These are phyloP conservation scores for Pilaira anomala DNA, from an alignment of 192 early-diverging fungal species.

Conservation along the genomic window DNA sequence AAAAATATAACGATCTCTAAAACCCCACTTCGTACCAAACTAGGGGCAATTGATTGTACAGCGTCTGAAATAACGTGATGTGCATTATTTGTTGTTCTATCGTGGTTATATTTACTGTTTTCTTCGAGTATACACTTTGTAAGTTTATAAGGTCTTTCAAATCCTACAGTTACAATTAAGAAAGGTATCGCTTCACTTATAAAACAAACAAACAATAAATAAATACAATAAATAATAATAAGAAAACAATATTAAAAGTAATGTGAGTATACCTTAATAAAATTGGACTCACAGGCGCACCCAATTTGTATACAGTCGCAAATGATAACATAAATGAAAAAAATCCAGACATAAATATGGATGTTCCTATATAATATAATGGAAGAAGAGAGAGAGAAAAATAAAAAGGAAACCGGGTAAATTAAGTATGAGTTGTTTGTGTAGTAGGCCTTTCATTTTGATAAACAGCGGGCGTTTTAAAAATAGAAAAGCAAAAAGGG, in stretches of 20 bases:
- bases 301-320: constrained; percentile 63
- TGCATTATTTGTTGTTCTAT: constrained; percentile 49
- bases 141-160: constrained; percentile 80
- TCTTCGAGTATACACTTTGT: constrained; percentile 74
- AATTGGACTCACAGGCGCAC: constrained; percentile 64
- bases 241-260: neutral
- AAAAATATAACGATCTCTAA: constrained; percentile 79
- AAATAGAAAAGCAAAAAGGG: no score
- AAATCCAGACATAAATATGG: constrained; percentile 67
- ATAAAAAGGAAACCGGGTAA: no score
- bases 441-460: no score
- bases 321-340: constrained; percentile 77
- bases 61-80: constrained; percentile 54
- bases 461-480: no score
- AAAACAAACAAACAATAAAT: neutral
- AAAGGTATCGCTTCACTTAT: constrained; percentile 83
- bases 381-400: no score
- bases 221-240: neutral
- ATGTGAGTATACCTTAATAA: constrained; percentile 45
- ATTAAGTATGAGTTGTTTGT: no score
- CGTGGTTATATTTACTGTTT: constrained; percentile 25
- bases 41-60: constrained; percentile 58
- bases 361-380: constrained; percentile 53
- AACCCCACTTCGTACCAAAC: constrained; percentile 71
- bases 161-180: constrained; percentile 86